These are phyloP conservation scores for Mortierella alpina DNA, from an alignment of 192 early-diverging fungal genomes.

Conservation along the genomic window DNA sequence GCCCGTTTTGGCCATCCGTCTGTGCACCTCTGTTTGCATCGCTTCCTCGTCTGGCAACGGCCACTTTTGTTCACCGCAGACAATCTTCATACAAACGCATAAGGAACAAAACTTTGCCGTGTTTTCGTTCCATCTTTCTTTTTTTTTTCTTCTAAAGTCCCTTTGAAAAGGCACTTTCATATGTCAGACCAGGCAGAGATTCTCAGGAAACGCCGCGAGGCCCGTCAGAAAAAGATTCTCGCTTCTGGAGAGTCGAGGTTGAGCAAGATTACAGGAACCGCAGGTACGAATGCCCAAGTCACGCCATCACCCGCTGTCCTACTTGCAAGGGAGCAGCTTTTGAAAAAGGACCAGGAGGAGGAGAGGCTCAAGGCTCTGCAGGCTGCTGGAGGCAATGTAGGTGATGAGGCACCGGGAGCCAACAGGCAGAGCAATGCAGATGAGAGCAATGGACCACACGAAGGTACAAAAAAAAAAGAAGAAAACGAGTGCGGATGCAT, in stretches of 20 bases:
- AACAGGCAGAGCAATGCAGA: not conserved
- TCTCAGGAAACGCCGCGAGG: conserved; percentile 50
- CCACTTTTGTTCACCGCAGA: too few relatives aligned
- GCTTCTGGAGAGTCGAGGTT: conserved; percentile 48
- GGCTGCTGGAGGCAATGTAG: conserved; percentile 5
- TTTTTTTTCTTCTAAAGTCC: too few relatives aligned
- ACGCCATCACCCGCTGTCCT: conserved; percentile 46
- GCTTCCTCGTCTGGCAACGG: too few relatives aligned
- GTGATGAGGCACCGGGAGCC: not conserved
- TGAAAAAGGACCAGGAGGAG: conserved; percentile 45
- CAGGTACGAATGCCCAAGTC: conserved; percentile 41
- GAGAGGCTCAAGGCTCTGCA: conserved; percentile 16
- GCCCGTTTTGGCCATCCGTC: too few relatives aligned
- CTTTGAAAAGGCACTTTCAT: not conserved
- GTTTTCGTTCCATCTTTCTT: too few relatives aligned
- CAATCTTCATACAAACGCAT: too few relatives aligned
- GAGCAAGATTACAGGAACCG: conserved; percentile 52
- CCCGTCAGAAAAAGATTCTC: conserved; percentile 54
- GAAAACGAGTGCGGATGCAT: not conserved
- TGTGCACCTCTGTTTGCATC: too few relatives aligned
- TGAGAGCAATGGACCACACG: not conserved
- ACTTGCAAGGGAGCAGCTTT: conserved; percentile 33
- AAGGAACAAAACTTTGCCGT: too few relatives aligned
- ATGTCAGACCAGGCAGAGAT: conserved; percentile 52
- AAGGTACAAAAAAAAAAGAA: not conserved